phyloP scores from a whole-genome alignment of 179 eudicot species.

The Camellia oleifera region DNA sequence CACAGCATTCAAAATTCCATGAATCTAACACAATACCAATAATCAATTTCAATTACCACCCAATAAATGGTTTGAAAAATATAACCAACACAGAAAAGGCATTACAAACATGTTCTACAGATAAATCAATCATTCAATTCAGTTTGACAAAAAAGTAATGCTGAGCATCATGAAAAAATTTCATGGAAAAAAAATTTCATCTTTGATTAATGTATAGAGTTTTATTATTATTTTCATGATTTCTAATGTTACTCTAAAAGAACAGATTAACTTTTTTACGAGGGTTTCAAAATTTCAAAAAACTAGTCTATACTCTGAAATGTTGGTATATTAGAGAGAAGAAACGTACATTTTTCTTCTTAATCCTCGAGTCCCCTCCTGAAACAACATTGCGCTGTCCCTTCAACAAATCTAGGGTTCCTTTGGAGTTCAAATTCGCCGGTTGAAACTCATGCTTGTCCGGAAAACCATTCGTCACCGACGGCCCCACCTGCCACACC shows the following conservation, averaged over 20 bases:
- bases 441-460: constrained; percentile 29
- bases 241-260: too few relatives aligned
- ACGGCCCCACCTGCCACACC: constrained; percentile 64
- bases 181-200: too few relatives aligned
- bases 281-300: too few relatives aligned
- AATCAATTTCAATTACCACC: not conserved
- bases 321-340: not conserved
- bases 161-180: too few relatives aligned
- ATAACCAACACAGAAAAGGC: not conserved
- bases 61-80: not conserved
- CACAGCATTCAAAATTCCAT: constrained; percentile 62
- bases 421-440: constrained; percentile 38
- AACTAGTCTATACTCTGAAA: not conserved
- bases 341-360: constrained; percentile 30
- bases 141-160: too few relatives aligned
- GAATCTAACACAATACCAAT: constrained; percentile 39
- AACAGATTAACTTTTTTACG: too few relatives aligned
- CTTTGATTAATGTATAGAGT: too few relatives aligned
- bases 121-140: too few relatives aligned
- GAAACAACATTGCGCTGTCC: constrained; percentile 13
- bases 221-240: too few relatives aligned
- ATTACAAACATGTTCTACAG: not conserved
- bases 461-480: constrained; percentile 28
- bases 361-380: constrained; percentile 17
- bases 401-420: constrained; percentile 31